Base-by-base conservation (phyloP, 2,329 filamentous ascomycete species). In the Emergomyces pasteurianus region DNA sequence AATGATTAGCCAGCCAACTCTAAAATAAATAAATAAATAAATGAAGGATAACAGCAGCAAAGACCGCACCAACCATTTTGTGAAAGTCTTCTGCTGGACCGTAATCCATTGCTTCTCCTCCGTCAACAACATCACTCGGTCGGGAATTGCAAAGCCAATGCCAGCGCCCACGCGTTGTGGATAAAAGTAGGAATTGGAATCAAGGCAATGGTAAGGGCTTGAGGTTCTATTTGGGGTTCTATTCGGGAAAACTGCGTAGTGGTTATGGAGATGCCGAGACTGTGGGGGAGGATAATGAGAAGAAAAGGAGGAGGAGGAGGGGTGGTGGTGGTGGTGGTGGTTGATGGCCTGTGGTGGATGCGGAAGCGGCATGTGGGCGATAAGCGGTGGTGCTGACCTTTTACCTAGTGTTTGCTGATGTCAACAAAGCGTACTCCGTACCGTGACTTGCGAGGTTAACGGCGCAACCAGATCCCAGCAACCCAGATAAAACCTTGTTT, bases 81-180 rank as follows among this genome's bases (percentile, higher is more conserved):
- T 96, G 77, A 99, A 99, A 34, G 94, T 99, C 83, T 97, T 99
- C 76, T 97, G 88, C 80, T 97, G 92, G 77, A 96, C 91, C 72
- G 81, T 83, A 69, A 86, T 79, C 83, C 83, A 85, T 75, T 83
- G 81, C 77, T 84, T 81, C 75, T 86, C 83, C 60, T 78, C 74
- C 68, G 74, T 73, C 71, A 78, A 75, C 76, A 78, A 78, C 46
- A 53, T 59, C 31, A 26, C 47, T 43, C 23, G 36, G 40, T 43
- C 43, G 36, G 54, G 54, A 38, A 14, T 31, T 18, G 23, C 49
- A 31, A 52, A 31, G 54, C 21, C 36, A 42, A n/a, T 18, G 23
- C 54, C 54, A 31, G 23, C 10, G 23, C 54, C 28, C n/a, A 4
- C 5, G 34, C 36, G 54, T 2, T 7, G 38, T 12, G 31, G 23